phyloP scores from a whole-genome alignment of 1,139 yeast genomes.

The Sugiyamaella xylanicola region DNA sequence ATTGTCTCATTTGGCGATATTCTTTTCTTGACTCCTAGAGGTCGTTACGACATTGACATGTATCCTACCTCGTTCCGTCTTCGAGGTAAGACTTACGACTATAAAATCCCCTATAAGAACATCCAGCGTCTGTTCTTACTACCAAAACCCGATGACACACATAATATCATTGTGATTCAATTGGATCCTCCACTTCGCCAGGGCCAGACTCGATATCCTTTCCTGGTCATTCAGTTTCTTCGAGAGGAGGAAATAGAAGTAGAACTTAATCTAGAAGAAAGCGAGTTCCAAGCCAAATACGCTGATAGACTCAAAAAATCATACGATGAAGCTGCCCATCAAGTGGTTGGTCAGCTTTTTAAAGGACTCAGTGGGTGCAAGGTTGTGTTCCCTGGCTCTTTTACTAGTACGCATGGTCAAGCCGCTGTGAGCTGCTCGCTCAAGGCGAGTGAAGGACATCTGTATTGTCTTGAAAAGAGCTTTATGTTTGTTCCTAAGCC shows the following conservation, averaged over 20 bases:
- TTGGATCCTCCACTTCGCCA: constrained; percentile 93
- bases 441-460: constrained; percentile 92
- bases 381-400: constrained; percentile 84
- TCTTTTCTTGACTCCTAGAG: constrained; percentile 89
- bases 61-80: constrained; percentile 84
- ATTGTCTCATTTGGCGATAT: constrained; percentile 91
- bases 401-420: constrained; percentile 62
- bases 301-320: constrained; percentile 72
- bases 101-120: constrained; percentile 88
- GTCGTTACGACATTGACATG: constrained; percentile 96
- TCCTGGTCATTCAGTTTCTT: constrained; percentile 83
- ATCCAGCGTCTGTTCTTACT: constrained; percentile 87
- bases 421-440: constrained; percentile 90
- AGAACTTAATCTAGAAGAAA: constrained; percentile 82
- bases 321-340: constrained; percentile 81
- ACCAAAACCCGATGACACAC: constrained; percentile 93
- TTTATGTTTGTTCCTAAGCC: constrained; percentile 93
- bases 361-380: constrained; percentile 88
- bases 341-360: constrained; percentile 85
- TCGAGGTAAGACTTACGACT: constrained; percentile 97
- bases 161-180: constrained; percentile 83
- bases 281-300: constrained; percentile 74
- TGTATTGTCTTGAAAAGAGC: constrained; percentile 88
- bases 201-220: constrained; percentile 97
- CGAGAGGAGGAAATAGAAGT: constrained; percentile 91